Evolutionary conservation across 163 green algal species (phyloP).

Genomic region (Scenedesmus sp.): DNA sequence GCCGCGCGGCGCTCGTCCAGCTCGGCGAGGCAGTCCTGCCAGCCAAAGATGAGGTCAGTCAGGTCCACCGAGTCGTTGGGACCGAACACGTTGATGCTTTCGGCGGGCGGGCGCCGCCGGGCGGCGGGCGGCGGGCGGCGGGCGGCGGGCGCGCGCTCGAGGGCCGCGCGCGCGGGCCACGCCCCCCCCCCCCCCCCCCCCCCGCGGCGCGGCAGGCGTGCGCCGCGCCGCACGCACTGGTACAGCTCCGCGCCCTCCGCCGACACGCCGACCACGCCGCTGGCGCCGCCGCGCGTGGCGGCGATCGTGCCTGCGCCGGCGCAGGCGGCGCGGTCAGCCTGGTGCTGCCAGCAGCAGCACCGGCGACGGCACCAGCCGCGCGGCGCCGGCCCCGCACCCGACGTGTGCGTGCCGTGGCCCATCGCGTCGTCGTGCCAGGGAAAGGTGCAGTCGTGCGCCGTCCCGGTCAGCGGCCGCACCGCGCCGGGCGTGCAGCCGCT

Average conservation of each 20-base stretch:
- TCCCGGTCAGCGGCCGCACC: no score
- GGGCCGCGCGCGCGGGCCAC: no score
- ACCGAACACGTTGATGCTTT: conserved; percentile 3
- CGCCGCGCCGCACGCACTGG: no score
- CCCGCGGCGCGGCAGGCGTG: no score
- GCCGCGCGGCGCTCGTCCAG: conserved; percentile 1
- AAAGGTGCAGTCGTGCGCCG: neutral
- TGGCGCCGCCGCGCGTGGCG: neutral
- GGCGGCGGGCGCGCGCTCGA: neutral
- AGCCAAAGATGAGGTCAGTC: neutral
- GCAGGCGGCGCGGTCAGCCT: neutral
- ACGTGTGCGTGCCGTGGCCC: neutral
- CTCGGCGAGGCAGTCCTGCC: neutral
- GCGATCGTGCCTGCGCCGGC: neutral
- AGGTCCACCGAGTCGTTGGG: neutral
- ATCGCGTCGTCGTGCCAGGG: neutral
- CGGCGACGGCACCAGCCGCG: no score
- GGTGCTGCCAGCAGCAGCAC: neutral
- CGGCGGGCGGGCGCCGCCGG: no score
- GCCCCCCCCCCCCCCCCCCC: no score
- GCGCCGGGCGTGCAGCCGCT: no score
- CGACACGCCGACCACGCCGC: neutral
- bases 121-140: no score
- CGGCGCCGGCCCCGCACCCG: no score
- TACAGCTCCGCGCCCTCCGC: neutral